phyloP scores from a whole-genome alignment of 1,284 basidiomycete genomes.

The Ganoderma leucocontextum region DNA sequence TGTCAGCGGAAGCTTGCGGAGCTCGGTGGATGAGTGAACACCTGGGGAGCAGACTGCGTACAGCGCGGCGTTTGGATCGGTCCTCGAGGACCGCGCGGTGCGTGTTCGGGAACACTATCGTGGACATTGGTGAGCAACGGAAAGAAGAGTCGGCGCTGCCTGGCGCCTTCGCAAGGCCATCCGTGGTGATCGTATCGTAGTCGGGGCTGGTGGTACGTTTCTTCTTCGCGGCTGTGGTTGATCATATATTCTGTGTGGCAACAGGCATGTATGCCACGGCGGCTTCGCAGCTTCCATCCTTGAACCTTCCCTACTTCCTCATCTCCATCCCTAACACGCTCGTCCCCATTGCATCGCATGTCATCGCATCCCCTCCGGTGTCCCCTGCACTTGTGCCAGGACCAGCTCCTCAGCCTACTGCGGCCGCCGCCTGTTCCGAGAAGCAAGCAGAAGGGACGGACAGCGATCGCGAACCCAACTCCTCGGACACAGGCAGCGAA shows the following conservation, averaged over 20 bases:
- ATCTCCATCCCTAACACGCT: conserved; percentile 68
- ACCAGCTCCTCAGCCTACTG: conserved; percentile 14
- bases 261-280: conserved; percentile 71
- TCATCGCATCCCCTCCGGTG: conserved; percentile 27
- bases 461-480: conserved; percentile 40
- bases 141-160: conserved; percentile 45
- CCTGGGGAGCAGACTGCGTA: conserved; percentile 69
- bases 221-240: conserved; percentile 1
- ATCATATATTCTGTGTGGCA: conserved; percentile 36
- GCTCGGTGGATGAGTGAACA: conserved; percentile 72
- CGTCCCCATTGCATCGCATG: conserved; percentile 56
- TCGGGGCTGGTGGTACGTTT: conserved; percentile 77
- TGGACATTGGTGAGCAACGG: conserved; percentile 66
- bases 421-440: conserved; percentile 19
- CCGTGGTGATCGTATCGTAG: conserved; percentile 67
- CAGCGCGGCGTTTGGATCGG: conserved; percentile 60
- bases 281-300: conserved; percentile 72
- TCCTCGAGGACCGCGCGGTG: conserved; percentile 50
- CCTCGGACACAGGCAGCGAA: conserved; percentile 60
- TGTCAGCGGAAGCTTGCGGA: conserved; percentile 54
- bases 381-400: conserved; percentile 23
- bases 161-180: conserved; percentile 58
- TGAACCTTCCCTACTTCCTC: conserved; percentile 72
- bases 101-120: conserved; percentile 61
- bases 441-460: conserved; percentile 35